Evolutionary conservation across 164 flowering plant genomes (phyloP).

Genomic region (Vitis labrusca): DNA sequence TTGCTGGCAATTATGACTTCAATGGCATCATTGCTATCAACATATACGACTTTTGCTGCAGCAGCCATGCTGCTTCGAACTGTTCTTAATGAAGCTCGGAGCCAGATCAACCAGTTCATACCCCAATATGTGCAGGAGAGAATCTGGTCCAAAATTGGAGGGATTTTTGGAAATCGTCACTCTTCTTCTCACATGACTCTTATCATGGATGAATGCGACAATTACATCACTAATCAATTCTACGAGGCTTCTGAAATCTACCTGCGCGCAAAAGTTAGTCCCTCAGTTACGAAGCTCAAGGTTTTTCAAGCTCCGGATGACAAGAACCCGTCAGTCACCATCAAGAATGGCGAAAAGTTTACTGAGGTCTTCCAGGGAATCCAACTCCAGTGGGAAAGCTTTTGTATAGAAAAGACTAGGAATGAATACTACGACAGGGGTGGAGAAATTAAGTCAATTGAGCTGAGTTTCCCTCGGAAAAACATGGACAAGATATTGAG

Average conservation of each 20-base stretch:
- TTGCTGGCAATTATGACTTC: too few species aligned
- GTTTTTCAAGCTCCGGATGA: slow-evolving; percentile 7
- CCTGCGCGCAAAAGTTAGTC: not conserved
- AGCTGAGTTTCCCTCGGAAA: slow-evolving; percentile 11
- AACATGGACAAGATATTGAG: slow-evolving; percentile 10
- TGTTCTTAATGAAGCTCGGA: slow-evolving; percentile 5
- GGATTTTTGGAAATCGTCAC: not conserved
- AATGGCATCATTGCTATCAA: not conserved
- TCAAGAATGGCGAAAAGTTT: not conserved
- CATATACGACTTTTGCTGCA: too few species aligned
- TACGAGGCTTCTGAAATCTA: slow-evolving; percentile 16
- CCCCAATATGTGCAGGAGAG: slow-evolving; percentile 8
- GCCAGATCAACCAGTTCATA: slow-evolving; percentile 10
- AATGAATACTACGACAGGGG: not conserved
- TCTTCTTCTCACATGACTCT: slow-evolving; percentile 1
- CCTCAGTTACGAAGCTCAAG: not conserved
- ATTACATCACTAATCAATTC: not conserved
- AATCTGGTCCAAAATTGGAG: slow-evolving; percentile 10
- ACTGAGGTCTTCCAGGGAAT: slow-evolving; percentile 12
- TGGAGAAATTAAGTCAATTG: not conserved
- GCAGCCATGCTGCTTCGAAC: slow-evolving; percentile 5
- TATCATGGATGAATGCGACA: slow-evolving; percentile 10
- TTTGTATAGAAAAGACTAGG: not conserved
- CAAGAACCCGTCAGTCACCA: not conserved
- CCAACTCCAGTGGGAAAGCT: slow-evolving; percentile 9